A percentile compares a stretch with the other conserved stretches of the same genome.
phyloP scores from a whole-genome alignment of 2,329 filamentous ascomycete species.

The Aspergillus quadrilineatus region DNA sequence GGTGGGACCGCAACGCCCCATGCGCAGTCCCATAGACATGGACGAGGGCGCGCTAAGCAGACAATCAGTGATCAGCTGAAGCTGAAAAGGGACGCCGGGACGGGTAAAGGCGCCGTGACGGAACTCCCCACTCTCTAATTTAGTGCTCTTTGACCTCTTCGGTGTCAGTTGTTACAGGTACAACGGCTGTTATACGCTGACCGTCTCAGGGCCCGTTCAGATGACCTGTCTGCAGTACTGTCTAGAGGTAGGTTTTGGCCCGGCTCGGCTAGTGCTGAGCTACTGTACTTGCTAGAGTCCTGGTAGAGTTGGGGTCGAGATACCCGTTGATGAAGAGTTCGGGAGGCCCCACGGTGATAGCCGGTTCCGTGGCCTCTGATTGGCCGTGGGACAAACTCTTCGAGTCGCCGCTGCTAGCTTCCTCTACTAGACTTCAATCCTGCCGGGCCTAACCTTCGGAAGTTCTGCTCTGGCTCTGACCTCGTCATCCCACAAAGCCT shows the following conservation, averaged over 20 bases:
- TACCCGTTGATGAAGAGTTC: not conserved
- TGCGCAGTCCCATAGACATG: slow-evolving; percentile 38
- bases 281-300: not conserved
- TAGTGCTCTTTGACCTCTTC: not conserved
- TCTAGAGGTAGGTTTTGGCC: not conserved
- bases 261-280: not conserved
- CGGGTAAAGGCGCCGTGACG: slow-evolving; percentile 30
- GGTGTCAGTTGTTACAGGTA: not conserved
- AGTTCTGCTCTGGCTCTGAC: not conserved
- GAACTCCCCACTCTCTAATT: slow-evolving; percentile 18
- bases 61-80: slow-evolving; percentile 33
- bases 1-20: slow-evolving; percentile 22
- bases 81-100: slow-evolving; percentile 24
- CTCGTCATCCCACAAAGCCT: not conserved
- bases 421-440: not conserved
- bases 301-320: not conserved
- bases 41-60: slow-evolving; percentile 32
- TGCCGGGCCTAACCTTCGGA: not conserved
- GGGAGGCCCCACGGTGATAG: not conserved
- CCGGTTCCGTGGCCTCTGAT: not conserved
- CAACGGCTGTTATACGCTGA: not conserved
- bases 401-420: not conserved
- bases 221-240: not conserved
- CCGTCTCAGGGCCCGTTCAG: not conserved
- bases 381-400: not conserved